phyloP scores from a whole-genome alignment of 805 yeast species.

The Groenewaldozyma salmanticensis region DNA sequence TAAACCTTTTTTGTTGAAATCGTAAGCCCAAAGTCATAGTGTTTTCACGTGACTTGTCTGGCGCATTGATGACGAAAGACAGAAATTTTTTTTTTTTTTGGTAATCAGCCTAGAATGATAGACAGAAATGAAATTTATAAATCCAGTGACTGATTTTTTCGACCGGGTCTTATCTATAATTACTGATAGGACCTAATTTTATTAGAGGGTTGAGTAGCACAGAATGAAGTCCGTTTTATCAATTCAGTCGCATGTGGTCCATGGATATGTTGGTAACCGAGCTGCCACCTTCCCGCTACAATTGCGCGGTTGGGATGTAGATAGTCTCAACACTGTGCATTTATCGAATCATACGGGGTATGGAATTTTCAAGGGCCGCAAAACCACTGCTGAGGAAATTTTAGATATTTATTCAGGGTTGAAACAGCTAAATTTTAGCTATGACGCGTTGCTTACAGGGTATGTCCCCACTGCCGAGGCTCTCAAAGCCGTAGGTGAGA shows the following conservation, averaged over 20 bases:
- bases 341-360: conserved; percentile 92
- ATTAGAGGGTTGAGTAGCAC: no score
- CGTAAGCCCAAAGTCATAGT: no score
- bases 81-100: no score
- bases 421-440: conserved; percentile 36
- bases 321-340: conserved; percentile 77
- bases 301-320: conserved; percentile 85
- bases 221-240: conserved; percentile 32
- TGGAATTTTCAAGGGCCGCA: conserved; percentile 53
- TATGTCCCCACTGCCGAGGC: conserved; percentile 60
- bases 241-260: conserved; percentile 85
- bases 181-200: no score
- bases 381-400: conserved; percentile 38
- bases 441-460: conserved; percentile 68
- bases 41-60: no score
- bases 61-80: no score
- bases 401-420: conserved; percentile 48
- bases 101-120: no score
- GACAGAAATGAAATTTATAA: no score
- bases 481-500: conserved; percentile 39
- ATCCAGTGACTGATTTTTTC: no score
- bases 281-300: conserved; percentile 90
- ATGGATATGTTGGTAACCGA: conserved; percentile 90
- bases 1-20: no score
- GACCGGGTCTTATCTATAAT: no score